A percentile compares a stretch with the other conserved stretches of the same genome.
Conservation (phyloP, 1,284 basidiomycete species). For the Amylostereum areolatum region DNA sequence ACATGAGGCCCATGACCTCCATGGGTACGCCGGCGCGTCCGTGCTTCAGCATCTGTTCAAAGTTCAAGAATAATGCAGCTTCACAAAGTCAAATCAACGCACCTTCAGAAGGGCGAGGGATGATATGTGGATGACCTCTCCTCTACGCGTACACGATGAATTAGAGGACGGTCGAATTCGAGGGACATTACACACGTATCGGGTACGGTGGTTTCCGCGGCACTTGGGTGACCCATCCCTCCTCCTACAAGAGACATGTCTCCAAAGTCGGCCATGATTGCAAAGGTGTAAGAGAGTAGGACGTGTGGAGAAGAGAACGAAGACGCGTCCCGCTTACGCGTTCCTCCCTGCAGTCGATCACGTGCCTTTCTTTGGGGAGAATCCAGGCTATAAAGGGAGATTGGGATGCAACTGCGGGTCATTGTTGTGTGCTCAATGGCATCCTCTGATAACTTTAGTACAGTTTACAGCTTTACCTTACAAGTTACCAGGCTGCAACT, state of each 20-base stretch:
- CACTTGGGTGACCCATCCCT: background rate
- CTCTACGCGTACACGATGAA: slow-evolving; percentile 41
- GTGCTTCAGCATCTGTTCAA: slow-evolving; percentile 92
- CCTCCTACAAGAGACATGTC: slow-evolving; percentile 1
- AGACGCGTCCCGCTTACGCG: slow-evolving; percentile 5
- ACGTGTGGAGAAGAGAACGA: background rate
- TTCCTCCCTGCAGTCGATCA: background rate
- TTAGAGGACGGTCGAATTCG: background rate
- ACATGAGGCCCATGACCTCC: slow-evolving; percentile 99
- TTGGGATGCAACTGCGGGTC: too few relatives aligned
- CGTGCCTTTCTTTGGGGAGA: background rate
- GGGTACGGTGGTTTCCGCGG: slow-evolving; percentile 9
- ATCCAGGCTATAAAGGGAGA: background rate
- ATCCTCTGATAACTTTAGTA: too few relatives aligned
- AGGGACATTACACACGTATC: slow-evolving; percentile 11
- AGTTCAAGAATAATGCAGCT: slow-evolving; percentile 1
- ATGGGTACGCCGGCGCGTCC: slow-evolving; percentile 98
- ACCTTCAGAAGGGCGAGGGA: slow-evolving; percentile 92
- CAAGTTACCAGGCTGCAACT: too few relatives aligned
- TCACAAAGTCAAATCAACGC: slow-evolving; percentile 10
- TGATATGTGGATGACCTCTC: slow-evolving; percentile 96
- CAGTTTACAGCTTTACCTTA: too few relatives aligned
- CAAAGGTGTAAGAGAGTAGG: background rate
- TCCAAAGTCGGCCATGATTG: background rate
- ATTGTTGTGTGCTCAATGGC: too few relatives aligned